Evolutionary conservation across 169 alveolate species (phyloP).

Genomic region (Eimeria falciformis): DNA sequence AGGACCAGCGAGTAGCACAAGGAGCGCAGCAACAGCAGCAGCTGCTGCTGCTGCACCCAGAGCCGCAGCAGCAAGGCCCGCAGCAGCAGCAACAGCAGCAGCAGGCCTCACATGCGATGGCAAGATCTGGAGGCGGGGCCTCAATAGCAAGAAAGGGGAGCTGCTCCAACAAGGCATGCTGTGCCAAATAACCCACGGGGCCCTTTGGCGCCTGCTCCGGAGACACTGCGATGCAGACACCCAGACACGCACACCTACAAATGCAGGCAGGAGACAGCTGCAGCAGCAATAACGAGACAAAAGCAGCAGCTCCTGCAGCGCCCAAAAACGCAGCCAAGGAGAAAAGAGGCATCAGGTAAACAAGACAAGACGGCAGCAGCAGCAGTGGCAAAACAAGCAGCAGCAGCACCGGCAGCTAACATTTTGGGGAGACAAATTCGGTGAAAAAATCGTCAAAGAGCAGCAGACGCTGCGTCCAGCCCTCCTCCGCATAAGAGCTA

Average conservation of each 20-base stretch:
- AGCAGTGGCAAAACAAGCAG: not conserved
- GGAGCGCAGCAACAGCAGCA: not conserved
- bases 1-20: not conserved
- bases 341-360: no score
- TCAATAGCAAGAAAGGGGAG: conserved; percentile 55
- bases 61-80: not conserved
- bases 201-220: not conserved
- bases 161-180: conserved; percentile 76
- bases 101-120: conserved; percentile 36
- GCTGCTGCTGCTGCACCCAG: not conserved
- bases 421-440: not conserved
- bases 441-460: conserved; percentile 43
- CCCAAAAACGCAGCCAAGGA: not conserved
- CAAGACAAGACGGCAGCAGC: conserved; percentile 1
- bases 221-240: not conserved
- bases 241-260: no score
- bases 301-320: not conserved
- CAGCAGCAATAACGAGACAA: not conserved
- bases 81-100: conserved; percentile 58
- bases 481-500: conserved; percentile 65
- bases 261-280: not conserved
- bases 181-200: conserved; percentile 71
- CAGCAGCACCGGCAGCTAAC: conserved; percentile 36
- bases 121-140: conserved; percentile 64
- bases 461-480: conserved; percentile 76